Evolutionary conservation across 2,329 filamentous ascomycete genomes (phyloP), one percentile per base, ranked within the genome.

Genomic region (Daldinia sp.): DNA sequence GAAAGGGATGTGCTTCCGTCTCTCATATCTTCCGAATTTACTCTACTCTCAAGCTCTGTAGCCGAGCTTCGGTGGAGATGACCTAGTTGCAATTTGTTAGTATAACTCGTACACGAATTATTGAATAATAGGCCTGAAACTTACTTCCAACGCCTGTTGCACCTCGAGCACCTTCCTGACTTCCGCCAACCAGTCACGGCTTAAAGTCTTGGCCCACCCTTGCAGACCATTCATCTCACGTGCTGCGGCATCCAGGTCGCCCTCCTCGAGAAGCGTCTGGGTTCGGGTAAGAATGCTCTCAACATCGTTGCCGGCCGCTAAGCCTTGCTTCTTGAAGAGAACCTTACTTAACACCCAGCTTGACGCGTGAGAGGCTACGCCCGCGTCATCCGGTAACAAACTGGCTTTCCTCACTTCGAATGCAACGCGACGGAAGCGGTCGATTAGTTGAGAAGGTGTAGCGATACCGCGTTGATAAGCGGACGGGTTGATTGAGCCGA

Each of bases 191-290:
- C 95, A 99, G 78, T 99, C 95, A 74, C 91, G 89, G 79, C 92
- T 96, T 75, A 99, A 80, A 37, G 94, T 94, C 84, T 95, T 97
- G 48, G 94, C 94, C 95, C 95, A 99, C 23, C 95, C 95, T 64
- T 90, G 86, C 47, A 99, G 83, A 1, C 89, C 87, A 76, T 98
- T 99, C 90, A 99, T 95, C 81, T 99, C 95, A 68, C 95, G 85
- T 11, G 95, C 94, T 2, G 95, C 95, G 54, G 86, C 89, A 77
- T 99, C 95, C 58, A 99, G 80, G 74, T 97, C 90, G 19, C 95
- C 95, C 80, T 98, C 93, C 80, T 99, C 94, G 17, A 99, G 85
- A 70, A 93, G 85, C 6, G 89, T 93, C 80, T 99, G 94, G 1
- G 95, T 94, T 66, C 95, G 86, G 2, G 92, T 91, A 47, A 99